Percentiles rank a stretch among this genome's conserved stretches.
Conservation (phyloP, 257 asterid species). For the Parsonsia alboflavescens region DNA sequence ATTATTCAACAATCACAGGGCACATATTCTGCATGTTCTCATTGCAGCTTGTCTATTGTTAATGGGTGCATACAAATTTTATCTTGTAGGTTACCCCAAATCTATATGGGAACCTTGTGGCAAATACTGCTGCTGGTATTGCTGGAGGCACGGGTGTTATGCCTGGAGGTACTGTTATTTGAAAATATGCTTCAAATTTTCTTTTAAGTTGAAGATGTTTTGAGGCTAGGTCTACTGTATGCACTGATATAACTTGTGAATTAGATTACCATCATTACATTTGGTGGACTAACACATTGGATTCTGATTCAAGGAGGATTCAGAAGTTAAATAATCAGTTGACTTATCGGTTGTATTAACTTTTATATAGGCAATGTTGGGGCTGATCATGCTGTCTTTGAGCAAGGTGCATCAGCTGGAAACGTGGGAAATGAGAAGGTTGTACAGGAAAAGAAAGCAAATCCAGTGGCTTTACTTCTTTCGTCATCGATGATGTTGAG, state of each 20-base stretch:
- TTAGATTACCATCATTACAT: not conserved
- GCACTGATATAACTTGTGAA: not conserved
- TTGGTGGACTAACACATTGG: not conserved
- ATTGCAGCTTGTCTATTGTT: constrained; percentile 1
- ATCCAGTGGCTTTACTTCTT: constrained; percentile 84
- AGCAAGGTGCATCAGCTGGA: constrained; percentile 99
- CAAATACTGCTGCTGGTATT: constrained; percentile 96
- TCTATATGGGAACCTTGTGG: constrained; percentile 86
- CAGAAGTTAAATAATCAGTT: not conserved
- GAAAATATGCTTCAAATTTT: not conserved
- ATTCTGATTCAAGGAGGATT: not conserved
- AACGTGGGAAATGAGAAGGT: constrained; percentile 76
- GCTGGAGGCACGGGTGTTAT: constrained; percentile 99
- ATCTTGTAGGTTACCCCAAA: constrained; percentile 85
- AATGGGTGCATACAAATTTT: constrained; percentile 5
- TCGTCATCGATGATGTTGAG: constrained; percentile 98
- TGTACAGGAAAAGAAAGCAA: constrained; percentile 66
- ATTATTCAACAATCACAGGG: not conserved
- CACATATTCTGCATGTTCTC: not conserved
- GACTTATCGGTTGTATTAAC: constrained; percentile 7
- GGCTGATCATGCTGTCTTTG: constrained; percentile 86
- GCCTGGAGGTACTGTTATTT: constrained; percentile 72
- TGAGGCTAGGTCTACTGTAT: not conserved
- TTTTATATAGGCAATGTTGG: constrained; percentile 77
- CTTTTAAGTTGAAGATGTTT: not conserved